These are phyloP conservation scores for Populus tomentosa DNA, from an alignment of 441 rosid species.

Conservation along the genomic window DNA sequence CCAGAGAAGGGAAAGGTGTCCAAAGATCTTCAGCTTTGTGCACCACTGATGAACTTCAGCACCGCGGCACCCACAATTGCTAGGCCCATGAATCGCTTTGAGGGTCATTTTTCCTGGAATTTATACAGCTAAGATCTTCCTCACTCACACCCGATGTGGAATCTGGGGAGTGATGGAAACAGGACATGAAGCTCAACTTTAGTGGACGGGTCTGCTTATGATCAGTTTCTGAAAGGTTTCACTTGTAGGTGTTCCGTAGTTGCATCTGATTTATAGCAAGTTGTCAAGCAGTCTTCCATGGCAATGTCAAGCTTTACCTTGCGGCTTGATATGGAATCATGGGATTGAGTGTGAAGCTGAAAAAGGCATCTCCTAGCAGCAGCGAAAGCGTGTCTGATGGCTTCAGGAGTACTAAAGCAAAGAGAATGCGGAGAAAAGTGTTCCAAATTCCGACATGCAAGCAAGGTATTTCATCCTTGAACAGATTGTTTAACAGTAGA, in stretches of 20 bases:
- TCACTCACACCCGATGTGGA: background rate
- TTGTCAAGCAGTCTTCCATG: background rate
- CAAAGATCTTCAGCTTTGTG: background rate
- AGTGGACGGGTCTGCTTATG: background rate
- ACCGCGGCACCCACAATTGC: background rate
- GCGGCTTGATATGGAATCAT: background rate
- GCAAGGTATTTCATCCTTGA: background rate
- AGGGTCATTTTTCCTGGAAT: background rate
- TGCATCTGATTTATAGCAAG: background rate
- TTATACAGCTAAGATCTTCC: background rate
- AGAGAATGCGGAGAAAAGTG: background rate
- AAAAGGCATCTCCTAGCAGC: background rate
- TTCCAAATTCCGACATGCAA: background rate
- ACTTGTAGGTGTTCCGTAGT: background rate
- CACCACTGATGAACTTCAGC: background rate
- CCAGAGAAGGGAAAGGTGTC: background rate
- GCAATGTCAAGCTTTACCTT: too few species aligned
- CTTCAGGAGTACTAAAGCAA: background rate
- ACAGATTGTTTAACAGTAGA: too few species aligned
- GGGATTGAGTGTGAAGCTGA: background rate
- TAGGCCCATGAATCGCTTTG: background rate
- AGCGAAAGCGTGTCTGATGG: background rate
- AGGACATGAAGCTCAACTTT: background rate
- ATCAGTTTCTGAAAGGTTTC: background rate
- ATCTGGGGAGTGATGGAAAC: background rate